Conservation (phyloP, 768 basidiomycete genomes). For the Naganishia onofrii region DNA sequence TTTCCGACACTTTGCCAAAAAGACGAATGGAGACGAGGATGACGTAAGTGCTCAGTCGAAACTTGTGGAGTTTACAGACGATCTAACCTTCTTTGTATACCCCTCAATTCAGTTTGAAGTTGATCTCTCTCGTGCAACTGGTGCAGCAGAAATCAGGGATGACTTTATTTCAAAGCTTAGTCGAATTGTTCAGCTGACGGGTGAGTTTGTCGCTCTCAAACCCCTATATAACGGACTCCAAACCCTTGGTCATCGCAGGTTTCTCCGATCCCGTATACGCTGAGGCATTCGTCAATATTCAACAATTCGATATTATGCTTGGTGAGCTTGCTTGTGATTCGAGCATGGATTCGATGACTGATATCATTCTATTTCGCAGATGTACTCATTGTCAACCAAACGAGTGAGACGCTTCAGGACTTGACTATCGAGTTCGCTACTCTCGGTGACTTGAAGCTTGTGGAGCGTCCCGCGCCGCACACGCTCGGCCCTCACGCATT, state of each 20-base stretch:
- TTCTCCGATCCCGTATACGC: constrained; percentile 99
- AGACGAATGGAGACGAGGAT: constrained; percentile 65
- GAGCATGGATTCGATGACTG: background rate
- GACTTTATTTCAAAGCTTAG: constrained; percentile 93
- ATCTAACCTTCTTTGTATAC: constrained; percentile 56
- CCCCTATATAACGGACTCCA: background rate
- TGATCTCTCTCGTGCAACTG: constrained; percentile 86
- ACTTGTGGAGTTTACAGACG: background rate
- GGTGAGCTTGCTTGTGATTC: constrained; percentile 55
- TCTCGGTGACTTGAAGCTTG: constrained; percentile 91
- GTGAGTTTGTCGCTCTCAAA: constrained; percentile 52
- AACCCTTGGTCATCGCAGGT: constrained; percentile 55
- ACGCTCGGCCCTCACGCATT: constrained; percentile 94
- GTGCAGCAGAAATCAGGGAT: constrained; percentile 74
- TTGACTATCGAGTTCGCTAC: constrained; percentile 97
- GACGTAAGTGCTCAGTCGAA: constrained; percentile 52
- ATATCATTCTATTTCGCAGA: constrained; percentile 56
- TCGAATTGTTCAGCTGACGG: constrained; percentile 88
- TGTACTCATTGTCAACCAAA: constrained; percentile 95
- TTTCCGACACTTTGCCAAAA: constrained; percentile 95
- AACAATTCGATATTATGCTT: constrained; percentile 92
- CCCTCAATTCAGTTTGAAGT: constrained; percentile 68
- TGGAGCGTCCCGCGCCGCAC: constrained; percentile 89
- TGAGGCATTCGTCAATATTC: constrained; percentile 95
- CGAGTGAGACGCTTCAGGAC: constrained; percentile 87